Percentiles rank a stretch among this genome's conserved stretches.
These are phyloP conservation scores for Cucurbita pepo DNA, from an alignment of 306 rosid species.

Conservation along the genomic window DNA sequence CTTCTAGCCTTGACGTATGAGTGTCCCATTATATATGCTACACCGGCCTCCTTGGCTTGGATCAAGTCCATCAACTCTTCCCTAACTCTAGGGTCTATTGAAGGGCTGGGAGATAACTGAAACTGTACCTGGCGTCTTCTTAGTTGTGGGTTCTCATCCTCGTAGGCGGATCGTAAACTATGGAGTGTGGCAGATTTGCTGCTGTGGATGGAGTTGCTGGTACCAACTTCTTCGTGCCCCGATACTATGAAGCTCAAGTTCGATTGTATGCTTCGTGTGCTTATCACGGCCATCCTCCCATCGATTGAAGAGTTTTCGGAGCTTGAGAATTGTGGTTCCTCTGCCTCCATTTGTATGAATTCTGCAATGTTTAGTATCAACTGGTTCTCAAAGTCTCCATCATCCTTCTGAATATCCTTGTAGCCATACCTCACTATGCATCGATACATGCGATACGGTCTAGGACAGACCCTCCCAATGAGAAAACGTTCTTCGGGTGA, in stretches of 20 bases:
- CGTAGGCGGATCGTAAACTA: conserved; percentile 47
- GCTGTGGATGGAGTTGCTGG: conserved; percentile 35
- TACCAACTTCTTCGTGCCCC: conserved; percentile 28
- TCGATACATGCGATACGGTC: conserved; percentile 73
- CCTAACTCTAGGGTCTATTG: conserved; percentile 44
- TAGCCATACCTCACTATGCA: conserved; percentile 78
- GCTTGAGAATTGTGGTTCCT: conserved; percentile 44
- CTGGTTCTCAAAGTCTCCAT: conserved; percentile 66
- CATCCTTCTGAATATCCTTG: conserved; percentile 72
- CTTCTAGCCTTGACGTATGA: conserved; percentile 80
- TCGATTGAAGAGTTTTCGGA: conserved; percentile 47
- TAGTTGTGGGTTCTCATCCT: conserved; percentile 48
- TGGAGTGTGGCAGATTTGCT: conserved; percentile 46
- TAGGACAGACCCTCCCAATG: conserved; percentile 64
- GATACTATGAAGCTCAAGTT: conserved; percentile 26
- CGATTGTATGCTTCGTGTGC: conserved; percentile 34
- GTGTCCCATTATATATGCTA: conserved; percentile 76
- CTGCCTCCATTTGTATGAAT: conserved; percentile 77
- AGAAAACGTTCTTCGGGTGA: conserved; percentile 79
- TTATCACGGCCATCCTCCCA: conserved; percentile 78
- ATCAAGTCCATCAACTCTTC: conserved; percentile 62
- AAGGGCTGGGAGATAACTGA: conserved; percentile 36
- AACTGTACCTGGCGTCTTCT: conserved; percentile 52
- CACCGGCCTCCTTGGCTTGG: conserved; percentile 79
- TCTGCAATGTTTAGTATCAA: conserved; percentile 71